Base-by-base conservation (phyloP, 2,329 filamentous ascomycete genomes). In the Lasiodiplodia citricola region DNA sequence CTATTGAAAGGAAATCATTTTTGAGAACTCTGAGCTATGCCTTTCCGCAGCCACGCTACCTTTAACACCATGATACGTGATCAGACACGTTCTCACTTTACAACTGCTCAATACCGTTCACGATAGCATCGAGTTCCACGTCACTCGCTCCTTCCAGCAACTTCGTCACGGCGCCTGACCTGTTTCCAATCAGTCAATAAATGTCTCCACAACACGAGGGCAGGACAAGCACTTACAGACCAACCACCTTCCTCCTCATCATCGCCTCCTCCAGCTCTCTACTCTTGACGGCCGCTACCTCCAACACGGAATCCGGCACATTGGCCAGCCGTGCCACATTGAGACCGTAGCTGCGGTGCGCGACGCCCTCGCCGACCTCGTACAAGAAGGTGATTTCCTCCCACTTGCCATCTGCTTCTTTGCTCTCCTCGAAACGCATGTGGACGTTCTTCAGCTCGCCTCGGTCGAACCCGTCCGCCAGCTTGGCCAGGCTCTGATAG, bases 361-460 rank as follows among this genome's bases (percentile, higher is more conserved):
- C 95, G 13, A 97, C 92, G 13, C 96, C 96, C 72, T 96, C 92
- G 1, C 88, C 91, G 2, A 97, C 91, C 77, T 97, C 93, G 77
- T 99, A 99, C 60, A 99, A 80, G 75, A 99, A 99, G 0, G 96
- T 97, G 54, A 99, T 91, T 56, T 97, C 91, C 71, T 93, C 88
- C 35, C 92, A 87, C 51, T 95, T 90, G 71, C 93, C 88, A 41
- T 92, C 89, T 0, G 83, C 87, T 4, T 81, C 82, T 47, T 64
- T 50, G 1, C 74, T 75, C 58, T 80, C 78, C 50, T 83, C 79
- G 80, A 99, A 99, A 64, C 88, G 88, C 95, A 99, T 98, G 78
- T 99, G 96, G 57, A 97, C 92, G 78, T 98, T 98, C 73, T 86
- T 89, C 73, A 97, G 78, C 74, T 88, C 91, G 1, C 86, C 85